Evolutionary conservation across 768 basidiomycete genomes (phyloP).

Genomic region (Auriscalpium vulgare): DNA sequence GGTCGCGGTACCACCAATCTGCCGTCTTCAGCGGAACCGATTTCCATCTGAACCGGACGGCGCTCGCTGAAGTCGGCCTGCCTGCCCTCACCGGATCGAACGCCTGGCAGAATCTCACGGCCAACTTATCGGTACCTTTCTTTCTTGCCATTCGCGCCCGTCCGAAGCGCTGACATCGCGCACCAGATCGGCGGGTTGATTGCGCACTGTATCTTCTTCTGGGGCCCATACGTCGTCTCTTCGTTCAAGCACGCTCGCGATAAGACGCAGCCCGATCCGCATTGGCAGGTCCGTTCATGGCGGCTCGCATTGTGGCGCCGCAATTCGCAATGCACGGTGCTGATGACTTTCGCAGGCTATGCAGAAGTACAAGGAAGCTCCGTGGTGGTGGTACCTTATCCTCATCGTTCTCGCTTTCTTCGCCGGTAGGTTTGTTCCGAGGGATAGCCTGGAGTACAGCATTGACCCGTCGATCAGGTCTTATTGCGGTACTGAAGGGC

Average conservation of each 20-base stretch:
- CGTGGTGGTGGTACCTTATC: constrained; percentile 52
- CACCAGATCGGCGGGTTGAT: constrained; percentile 51
- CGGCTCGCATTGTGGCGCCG: too few relatives aligned
- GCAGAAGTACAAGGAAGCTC: constrained; percentile 53
- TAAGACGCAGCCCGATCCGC: constrained; percentile 45
- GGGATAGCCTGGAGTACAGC: too few relatives aligned
- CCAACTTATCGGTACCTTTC: constrained; percentile 37
- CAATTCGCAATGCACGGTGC: too few relatives aligned
- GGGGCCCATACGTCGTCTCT: constrained; percentile 41
- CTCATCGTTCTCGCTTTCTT: constrained; percentile 45
- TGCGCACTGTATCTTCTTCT: constrained; percentile 49
- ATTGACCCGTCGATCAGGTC: background rate
- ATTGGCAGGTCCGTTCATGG: constrained; percentile 34
- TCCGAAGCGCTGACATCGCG: background rate
- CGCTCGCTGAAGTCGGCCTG: constrained; percentile 37
- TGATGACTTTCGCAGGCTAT: constrained; percentile 29
- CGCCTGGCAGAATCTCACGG: constrained; percentile 40
- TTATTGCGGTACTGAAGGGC: constrained; percentile 41
- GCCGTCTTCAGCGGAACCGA: constrained; percentile 41
- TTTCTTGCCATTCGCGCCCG: background rate
- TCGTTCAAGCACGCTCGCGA: constrained; percentile 42
- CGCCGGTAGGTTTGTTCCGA: constrained; percentile 32
- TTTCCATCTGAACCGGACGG: constrained; percentile 47
- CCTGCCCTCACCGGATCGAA: constrained; percentile 40
- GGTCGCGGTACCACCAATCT: constrained; percentile 45